A percentile compares a stretch with the other conserved stretches of the same genome.
phyloP scores from a whole-genome alignment of 2,329 filamentous ascomycete genomes.

The Colletotrichum zoysiae region DNA sequence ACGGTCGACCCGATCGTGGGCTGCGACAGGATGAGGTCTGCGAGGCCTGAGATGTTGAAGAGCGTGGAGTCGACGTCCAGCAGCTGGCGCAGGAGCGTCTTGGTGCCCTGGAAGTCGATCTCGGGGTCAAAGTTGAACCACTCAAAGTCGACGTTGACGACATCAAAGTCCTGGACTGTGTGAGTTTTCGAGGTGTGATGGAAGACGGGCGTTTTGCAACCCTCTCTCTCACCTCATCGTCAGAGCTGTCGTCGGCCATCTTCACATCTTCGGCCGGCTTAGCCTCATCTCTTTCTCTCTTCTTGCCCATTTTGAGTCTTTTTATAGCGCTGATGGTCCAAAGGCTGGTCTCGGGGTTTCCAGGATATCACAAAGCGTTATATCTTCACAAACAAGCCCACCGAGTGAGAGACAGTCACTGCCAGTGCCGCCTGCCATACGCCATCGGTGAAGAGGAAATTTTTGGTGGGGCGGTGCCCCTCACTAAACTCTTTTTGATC shows the following conservation, averaged over 20 bases:
- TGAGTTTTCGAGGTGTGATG: constrained; percentile 34
- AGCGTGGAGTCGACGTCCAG: constrained; percentile 89
- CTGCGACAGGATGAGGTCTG: constrained; percentile 89
- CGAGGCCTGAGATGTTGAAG: constrained; percentile 87
- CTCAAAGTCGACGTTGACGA: constrained; percentile 96
- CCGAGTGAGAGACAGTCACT: constrained; percentile 26
- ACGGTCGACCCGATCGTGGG: constrained; percentile 92
- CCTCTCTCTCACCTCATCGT: constrained; percentile 60
- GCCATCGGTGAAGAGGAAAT: constrained; percentile 49
- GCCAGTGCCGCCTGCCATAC: constrained; percentile 6
- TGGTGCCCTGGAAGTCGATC: constrained; percentile 95
- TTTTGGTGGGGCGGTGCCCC: constrained; percentile 54
- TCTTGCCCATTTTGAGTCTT: constrained; percentile 60
- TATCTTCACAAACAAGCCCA: neutral
- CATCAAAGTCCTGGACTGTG: constrained; percentile 80
- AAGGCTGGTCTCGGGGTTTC: neutral
- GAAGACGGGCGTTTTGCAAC: constrained; percentile 39
- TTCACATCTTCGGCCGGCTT: constrained; percentile 60
- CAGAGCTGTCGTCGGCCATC: constrained; percentile 65
- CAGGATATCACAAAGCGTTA: neutral
- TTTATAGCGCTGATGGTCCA: neutral
- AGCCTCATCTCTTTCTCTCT: constrained; percentile 62
- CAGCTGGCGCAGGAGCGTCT: constrained; percentile 89
- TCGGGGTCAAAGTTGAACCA: constrained; percentile 96
- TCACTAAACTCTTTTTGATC: constrained; percentile 53